These are phyloP conservation scores for Cladosporium oxysporum DNA, from an alignment of 2,329 filamentous ascomycete species.

Conservation along the genomic window DNA sequence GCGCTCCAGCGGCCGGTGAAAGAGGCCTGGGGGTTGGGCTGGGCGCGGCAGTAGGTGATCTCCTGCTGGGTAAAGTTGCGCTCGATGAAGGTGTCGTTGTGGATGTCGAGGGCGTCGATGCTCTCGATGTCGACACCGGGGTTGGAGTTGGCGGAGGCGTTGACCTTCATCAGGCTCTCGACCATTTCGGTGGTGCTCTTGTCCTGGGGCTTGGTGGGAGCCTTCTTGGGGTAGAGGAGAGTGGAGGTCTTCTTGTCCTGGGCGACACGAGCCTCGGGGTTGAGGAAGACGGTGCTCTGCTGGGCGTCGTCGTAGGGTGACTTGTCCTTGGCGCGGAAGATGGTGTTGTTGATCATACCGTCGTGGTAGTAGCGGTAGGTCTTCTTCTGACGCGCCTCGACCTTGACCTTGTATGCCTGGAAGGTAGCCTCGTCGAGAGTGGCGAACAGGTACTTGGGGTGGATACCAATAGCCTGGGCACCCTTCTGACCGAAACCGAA, in stretches of 20 bases:
- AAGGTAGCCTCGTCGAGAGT: conserved; percentile 88
- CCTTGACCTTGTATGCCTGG: conserved; percentile 79
- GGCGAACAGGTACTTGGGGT: conserved; percentile 93
- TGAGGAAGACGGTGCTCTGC: conserved; percentile 85
- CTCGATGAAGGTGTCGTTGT: conserved; percentile 90
- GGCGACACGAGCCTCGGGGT: conserved; percentile 84
- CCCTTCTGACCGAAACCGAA: conserved; percentile 99
- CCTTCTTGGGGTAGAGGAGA: conserved; percentile 70
- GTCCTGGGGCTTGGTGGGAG: conserved; percentile 64
- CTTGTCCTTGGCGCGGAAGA: conserved; percentile 94
- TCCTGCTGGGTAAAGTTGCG: conserved; percentile 90
- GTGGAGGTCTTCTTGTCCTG: conserved; percentile 83
- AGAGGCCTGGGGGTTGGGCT: conserved; percentile 78
- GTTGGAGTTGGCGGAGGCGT: conserved; percentile 62
- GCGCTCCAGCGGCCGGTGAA: conserved; percentile 96
- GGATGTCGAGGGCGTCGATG: conserved; percentile 82
- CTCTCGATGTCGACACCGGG: conserved; percentile 94
- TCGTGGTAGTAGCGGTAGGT: conserved; percentile 99
- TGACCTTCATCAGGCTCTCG: conserved; percentile 70
- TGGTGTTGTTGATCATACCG: conserved; percentile 93
- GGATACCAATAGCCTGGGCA: conserved; percentile 93
- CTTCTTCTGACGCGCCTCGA: conserved; percentile 94
- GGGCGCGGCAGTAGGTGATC: conserved; percentile 81
- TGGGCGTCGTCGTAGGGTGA: conserved; percentile 87
- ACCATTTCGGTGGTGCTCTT: conserved; percentile 74